Evolutionary conservation across 2,329 filamentous ascomycete genomes (phyloP).

Genomic region (Fusarium anguioides): DNA sequence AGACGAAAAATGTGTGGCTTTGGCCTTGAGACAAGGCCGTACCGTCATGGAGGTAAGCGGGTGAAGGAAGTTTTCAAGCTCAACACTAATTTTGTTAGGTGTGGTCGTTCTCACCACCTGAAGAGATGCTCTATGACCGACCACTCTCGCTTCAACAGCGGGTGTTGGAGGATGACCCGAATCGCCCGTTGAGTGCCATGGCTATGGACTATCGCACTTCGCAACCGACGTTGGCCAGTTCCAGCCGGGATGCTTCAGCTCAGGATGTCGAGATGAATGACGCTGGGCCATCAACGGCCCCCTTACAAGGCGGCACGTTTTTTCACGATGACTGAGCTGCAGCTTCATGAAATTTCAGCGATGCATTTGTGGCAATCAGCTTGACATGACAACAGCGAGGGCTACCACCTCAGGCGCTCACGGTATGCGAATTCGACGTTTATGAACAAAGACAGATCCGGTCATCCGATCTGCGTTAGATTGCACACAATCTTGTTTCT

Average conservation of each 20-base stretch:
- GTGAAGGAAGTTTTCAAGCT: neutral
- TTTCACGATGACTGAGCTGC: slow-evolving; percentile 59
- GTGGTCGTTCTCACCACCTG: slow-evolving; percentile 93
- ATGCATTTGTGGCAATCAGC: slow-evolving; percentile 15
- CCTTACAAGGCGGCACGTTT: slow-evolving; percentile 61
- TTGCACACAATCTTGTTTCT: slow-evolving; percentile 43
- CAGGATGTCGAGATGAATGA: slow-evolving; percentile 69
- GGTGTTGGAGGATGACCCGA: slow-evolving; percentile 58
- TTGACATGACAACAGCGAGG: slow-evolving; percentile 28
- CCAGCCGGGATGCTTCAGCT: slow-evolving; percentile 50
- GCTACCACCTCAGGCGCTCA: slow-evolving; percentile 10
- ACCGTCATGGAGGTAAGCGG: slow-evolving; percentile 96
- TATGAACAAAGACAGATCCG: slow-evolving; percentile 38
- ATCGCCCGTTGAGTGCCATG: slow-evolving; percentile 64
- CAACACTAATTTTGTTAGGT: slow-evolving; percentile 68
- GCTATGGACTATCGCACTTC: slow-evolving; percentile 56
- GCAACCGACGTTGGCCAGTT: slow-evolving; percentile 44
- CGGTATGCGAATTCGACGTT: slow-evolving; percentile 36
- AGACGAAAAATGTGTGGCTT: slow-evolving; percentile 96
- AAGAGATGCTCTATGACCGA: slow-evolving; percentile 69
- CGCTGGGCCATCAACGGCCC: slow-evolving; percentile 65
- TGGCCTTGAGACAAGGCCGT: slow-evolving; percentile 84
- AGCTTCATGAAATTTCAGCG: slow-evolving; percentile 1
- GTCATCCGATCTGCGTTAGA: slow-evolving; percentile 44
- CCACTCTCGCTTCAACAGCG: slow-evolving; percentile 62